Evolutionary conservation across 352 stramenopile genomes (phyloP).

Genomic region (Globisporangium polare): DNA sequence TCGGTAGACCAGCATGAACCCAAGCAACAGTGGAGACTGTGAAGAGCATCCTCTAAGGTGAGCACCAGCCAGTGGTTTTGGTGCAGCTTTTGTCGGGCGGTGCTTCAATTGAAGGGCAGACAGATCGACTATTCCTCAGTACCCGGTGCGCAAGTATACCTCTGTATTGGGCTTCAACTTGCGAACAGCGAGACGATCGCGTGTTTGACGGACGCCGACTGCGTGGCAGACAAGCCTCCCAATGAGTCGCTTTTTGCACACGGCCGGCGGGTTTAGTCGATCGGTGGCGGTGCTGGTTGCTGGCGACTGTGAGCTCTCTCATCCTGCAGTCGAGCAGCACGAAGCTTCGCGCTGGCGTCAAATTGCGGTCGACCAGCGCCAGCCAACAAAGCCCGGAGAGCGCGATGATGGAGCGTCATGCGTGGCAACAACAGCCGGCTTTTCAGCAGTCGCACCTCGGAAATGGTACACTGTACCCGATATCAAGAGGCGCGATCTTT

Average conservation of each 20-base stretch:
- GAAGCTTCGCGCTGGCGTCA: not conserved
- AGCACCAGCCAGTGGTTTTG: not conserved
- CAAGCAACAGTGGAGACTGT: not conserved
- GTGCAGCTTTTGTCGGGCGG: not conserved
- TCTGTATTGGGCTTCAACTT: not conserved
- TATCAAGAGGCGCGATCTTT: conserved; percentile 2
- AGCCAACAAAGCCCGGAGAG: not conserved
- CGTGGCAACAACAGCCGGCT: not conserved
- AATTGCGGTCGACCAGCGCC: not conserved
- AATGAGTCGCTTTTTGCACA: not conserved
- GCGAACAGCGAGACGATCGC: not conserved
- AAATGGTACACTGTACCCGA: conserved; percentile 1
- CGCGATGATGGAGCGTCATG: not conserved
- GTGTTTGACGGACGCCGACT: not conserved
- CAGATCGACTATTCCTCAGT: not conserved
- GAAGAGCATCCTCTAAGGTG: not conserved
- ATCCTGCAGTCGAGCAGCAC: not conserved
- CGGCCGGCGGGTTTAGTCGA: conserved; percentile 2
- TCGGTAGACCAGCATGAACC: not conserved
- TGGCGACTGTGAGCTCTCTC: not conserved
- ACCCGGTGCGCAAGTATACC: not conserved
- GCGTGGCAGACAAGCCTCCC: not conserved
- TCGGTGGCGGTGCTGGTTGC: not conserved
- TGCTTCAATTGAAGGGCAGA: not conserved
- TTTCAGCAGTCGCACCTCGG: not conserved